Evolutionary conservation across 140 eudicot species (phyloP), one percentile per base, ranked within the genome.

Genomic region (Flaveria floridana): DNA sequence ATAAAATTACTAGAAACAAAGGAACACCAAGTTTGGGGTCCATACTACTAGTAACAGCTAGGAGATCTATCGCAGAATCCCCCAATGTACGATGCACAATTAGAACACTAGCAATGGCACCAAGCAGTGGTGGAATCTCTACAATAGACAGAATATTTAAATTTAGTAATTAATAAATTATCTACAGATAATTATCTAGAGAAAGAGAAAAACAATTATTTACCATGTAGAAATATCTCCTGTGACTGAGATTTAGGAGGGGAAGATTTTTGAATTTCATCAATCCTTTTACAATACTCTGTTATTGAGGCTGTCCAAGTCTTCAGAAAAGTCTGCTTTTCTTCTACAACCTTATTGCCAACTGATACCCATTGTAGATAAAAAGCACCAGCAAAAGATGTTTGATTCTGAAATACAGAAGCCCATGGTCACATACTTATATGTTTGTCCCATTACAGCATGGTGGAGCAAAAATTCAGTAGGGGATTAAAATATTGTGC

Each of bases 1-100:
- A 94, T 52, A 86, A 73, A 81, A 88, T 44, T 26, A 82, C 79
- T 79, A 94, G 83, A 82, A 94, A 80, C 44, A 91, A 76, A 6
- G 99, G 77, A 75, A 94, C 96, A 71, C 96, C 97, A 79, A 88
- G 89, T 79, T 84, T 85, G 70, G 95, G 87, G 66, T 87, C 96
- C 88, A 84, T 74, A 68, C 23, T 66, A 80, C 88, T 84, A 71
- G 87, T 78, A 74, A 78, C 80, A 81, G 85, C 88, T 78, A 94
- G 83, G 48, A 92, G 84, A 84, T 94, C 92, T 44, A 83, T 76
- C 4, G 95, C 88, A 72, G 82, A 85, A 70, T 82, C 82, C 58
- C 90, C 88, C 72, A 84, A 26, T 20, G 73, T 81, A 52, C 69
- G 90, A 83, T 90, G 95, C 86, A 94, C 68, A 61, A 91, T 78